Conservation (phyloP, 441 rosid genomes). For the Jatropha multifida region DNA sequence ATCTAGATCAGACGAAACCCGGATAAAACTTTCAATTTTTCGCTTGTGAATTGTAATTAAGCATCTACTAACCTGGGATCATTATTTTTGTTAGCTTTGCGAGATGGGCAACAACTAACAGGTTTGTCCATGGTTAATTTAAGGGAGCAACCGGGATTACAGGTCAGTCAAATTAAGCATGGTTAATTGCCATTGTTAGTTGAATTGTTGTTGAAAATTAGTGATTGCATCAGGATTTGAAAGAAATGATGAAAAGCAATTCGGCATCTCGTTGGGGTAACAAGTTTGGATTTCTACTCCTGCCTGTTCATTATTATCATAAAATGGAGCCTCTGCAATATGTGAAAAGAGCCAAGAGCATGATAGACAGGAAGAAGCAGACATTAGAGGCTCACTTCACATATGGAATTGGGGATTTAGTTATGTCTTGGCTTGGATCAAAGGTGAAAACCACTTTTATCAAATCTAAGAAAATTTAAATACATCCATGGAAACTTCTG, state of each 20-base stretch:
- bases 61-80: background rate
- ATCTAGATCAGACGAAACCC: no score
- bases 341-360: constrained; percentile 43
- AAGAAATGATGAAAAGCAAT: constrained; percentile 30
- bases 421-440: constrained; percentile 41
- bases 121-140: constrained; percentile 60
- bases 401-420: constrained; percentile 31
- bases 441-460: constrained; percentile 28
- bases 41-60: background rate
- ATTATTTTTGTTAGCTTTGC: constrained; percentile 31
- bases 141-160: constrained; percentile 44
- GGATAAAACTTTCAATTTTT: no score
- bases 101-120: constrained; percentile 40
- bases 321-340: constrained; percentile 16
- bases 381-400: constrained; percentile 50
- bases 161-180: constrained; percentile 25
- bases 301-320: constrained; percentile 15
- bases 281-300: constrained; percentile 14
- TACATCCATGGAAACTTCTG: no score
- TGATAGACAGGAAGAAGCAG: constrained; percentile 50
- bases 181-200: no score
- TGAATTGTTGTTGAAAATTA: no score
- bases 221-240: constrained; percentile 36
- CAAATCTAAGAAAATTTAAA: no score
- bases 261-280: constrained; percentile 51